Evolutionary conservation across 768 basidiomycete species (phyloP).

Genomic region (Amanita pseudoporphyria): DNA sequence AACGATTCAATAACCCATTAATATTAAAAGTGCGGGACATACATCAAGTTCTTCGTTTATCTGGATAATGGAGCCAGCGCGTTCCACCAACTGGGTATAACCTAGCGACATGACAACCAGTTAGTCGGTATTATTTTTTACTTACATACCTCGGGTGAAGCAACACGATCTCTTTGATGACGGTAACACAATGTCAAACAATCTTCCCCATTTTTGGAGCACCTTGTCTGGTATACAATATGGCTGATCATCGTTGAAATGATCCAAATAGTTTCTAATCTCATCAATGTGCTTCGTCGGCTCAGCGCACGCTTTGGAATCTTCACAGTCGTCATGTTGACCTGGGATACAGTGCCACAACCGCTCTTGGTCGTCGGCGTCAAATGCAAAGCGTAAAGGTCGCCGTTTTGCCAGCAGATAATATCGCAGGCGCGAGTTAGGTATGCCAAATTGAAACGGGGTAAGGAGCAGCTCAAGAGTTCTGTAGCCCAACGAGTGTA

Average conservation of each 20-base stretch:
- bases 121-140: not conserved
- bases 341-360: constrained; percentile 52
- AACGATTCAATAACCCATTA: constrained; percentile 1
- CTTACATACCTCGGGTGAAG: constrained; percentile 71
- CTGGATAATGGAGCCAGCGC: constrained; percentile 72
- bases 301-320: not conserved
- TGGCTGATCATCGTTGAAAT: constrained; percentile 10
- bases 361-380: constrained; percentile 10
- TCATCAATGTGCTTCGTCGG: constrained; percentile 7
- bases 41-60: constrained; percentile 61
- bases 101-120: constrained; percentile 26
- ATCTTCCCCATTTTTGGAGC: constrained; percentile 62
- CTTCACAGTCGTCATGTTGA: constrained; percentile 11
- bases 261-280: constrained; percentile 35
- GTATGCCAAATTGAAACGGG: constrained; percentile 71
- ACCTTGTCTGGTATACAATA: constrained; percentile 48
- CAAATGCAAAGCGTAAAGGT: constrained; percentile 28
- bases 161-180: constrained; percentile 59
- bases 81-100: constrained; percentile 69
- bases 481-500: constrained; percentile 46
- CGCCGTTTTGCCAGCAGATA: constrained; percentile 60
- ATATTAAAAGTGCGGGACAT: constrained; percentile 8
- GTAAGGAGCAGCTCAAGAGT: constrained; percentile 58
- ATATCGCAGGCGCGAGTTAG: constrained; percentile 76
- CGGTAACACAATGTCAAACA: constrained; percentile 73